A percentile compares a stretch with the other conserved stretches of the same genome.
phyloP scores from a whole-genome alignment of 345 rosid species.

The Cardamine occulta region DNA sequence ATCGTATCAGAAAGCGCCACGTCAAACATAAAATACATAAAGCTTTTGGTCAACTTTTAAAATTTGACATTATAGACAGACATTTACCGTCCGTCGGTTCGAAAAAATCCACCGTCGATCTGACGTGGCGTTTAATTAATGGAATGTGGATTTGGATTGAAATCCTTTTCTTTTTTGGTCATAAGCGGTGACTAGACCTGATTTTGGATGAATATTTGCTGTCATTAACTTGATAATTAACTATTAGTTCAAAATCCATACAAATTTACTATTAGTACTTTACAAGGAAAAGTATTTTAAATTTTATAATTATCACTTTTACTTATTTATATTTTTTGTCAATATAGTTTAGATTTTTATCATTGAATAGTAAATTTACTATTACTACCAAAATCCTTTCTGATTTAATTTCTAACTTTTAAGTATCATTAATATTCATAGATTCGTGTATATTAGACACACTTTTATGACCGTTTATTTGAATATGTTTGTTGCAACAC shows the following conservation, averaged over 20 bases:
- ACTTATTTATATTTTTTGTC: neutral
- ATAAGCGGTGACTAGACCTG: neutral
- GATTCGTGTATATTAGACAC: neutral
- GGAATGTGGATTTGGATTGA: constrained; percentile 13
- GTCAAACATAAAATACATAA: neutral
- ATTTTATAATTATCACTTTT: neutral
- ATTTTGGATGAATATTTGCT: neutral
- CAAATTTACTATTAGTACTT: neutral
- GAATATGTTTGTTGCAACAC: neutral
- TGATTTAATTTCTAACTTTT: neutral
- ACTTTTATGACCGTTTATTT: neutral
- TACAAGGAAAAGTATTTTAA: neutral
- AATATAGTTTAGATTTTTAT: neutral
- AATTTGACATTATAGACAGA: constrained; percentile 18
- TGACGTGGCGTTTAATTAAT: constrained; percentile 37
- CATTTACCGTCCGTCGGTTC: constrained; percentile 29
- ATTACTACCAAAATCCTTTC: neutral
- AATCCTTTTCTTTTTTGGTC: neutral
- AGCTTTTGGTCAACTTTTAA: constrained; percentile 32
- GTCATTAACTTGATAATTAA: neutral
- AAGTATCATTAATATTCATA: neutral
- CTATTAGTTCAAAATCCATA: neutral
- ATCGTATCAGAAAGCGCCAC: constrained; percentile 13
- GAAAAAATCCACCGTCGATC: constrained; percentile 24
- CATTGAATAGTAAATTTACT: neutral